Conservation (phyloP, 192 early-diverging fungal species). For the Entrophospora sp. region DNA sequence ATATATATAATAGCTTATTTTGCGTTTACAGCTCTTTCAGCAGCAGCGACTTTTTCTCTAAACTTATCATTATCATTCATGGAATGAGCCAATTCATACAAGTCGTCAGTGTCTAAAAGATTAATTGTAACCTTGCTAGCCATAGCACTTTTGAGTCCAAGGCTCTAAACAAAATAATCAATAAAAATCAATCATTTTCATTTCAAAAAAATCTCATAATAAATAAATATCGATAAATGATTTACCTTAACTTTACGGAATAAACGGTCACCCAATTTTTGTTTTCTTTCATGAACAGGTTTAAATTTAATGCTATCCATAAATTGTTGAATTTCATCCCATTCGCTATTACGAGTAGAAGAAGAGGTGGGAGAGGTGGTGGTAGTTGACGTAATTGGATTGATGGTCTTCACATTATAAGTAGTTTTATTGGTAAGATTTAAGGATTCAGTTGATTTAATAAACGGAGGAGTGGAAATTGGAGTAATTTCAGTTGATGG, state of each 20-base stretch:
- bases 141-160: constrained; percentile 14
- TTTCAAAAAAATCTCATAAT: not conserved
- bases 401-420: not conserved
- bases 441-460: not conserved
- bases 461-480: not conserved
- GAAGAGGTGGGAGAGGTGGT: not conserved
- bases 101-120: constrained; percentile 30
- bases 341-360: not conserved
- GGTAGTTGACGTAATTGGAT: not conserved
- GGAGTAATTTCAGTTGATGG: not conserved
- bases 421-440: too few relatives aligned
- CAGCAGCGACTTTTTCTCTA: constrained; percentile 22
- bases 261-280: constrained; percentile 30
- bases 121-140: constrained; percentile 35
- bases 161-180: not conserved
- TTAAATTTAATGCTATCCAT: constrained; percentile 21
- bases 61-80: constrained; percentile 29
- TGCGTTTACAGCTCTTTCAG: too few relatives aligned
- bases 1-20: too few relatives aligned
- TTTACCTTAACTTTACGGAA: constrained; percentile 37
- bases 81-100: constrained; percentile 29
- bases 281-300: constrained; percentile 28
- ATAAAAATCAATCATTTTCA: not conserved
- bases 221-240: not conserved
- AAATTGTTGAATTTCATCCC: constrained; percentile 23